Base-by-base conservation (phyloP, 306 rosid species). In the Prunus davidiana region DNA sequence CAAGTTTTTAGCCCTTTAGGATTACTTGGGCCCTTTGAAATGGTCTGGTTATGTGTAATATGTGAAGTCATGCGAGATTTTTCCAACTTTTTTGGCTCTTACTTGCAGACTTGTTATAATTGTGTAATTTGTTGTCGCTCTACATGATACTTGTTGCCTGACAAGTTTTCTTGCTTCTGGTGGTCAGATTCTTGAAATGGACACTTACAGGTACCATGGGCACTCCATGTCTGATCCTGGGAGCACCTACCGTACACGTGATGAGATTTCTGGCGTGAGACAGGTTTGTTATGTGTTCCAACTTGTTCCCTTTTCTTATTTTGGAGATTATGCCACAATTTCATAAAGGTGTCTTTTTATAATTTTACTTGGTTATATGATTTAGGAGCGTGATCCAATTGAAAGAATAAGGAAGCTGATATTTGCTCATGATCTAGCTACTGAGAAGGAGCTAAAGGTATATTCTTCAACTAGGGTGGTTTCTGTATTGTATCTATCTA, bases 151-250 rank as follows among this genome's bases (percentile, higher is more conserved):
- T 74, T 32, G 64, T 64, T 76, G 64, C 52, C 74, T 76, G 75
- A 63, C 77, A 49, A 68, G 30, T 76, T 24, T 41, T 80, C 8
- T 15, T 82, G 63, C 73, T 73, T 20, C 76, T 82, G 77, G 82
- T 64, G 66, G 80, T 69, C 89, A 96, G 98, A 87, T 96, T 83
- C 98, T 96, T 67, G 99, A 96, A 84, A 89, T 96, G 99, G 99
- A 92, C 82, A 96, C 99, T 12, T 96, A 96, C 66, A 88, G 99
- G 87, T 96, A 96, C 83, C 99, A 96, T 64, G 98, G 99, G 43
- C 99, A 96, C 86, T 92, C 98, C 55, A 92, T 94, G 99, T 96
- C 98, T 81, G 99, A 96, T 87, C 99, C 97, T 74, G 99, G 99
- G 30, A 96, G 98, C 88, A 96, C 99, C 56, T 96, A 96, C 80